Evolutionary conservation across 306 rosid genomes (phyloP), one percentile per base, ranked within the genome.

Genomic region (Dryas alaskensis): DNA sequence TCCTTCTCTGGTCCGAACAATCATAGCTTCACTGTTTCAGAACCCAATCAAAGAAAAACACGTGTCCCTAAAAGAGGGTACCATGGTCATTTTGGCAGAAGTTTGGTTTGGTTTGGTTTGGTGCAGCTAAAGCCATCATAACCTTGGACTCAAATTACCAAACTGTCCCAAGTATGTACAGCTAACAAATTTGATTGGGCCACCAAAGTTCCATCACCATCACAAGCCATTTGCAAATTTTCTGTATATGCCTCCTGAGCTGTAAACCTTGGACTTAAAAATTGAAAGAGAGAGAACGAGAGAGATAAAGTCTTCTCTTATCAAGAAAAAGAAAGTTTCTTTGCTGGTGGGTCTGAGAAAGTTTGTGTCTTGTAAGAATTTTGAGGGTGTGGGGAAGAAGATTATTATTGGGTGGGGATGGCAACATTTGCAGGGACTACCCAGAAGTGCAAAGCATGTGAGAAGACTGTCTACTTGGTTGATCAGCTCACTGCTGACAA

Each of bases 381-480:
- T 67, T 65, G 25, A 46, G 13, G 60, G 53, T 52, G 69, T 40
- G 43, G 39, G 45, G 61, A 67, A 17, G 13, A 62, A 8, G 49
- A 62, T 62, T 40, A 62, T 62, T 16, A 62, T 62, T 16, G 67
- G 27, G 67, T 74, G 74, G 81, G 44, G 60, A 91, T 91, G 98
- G 91, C 97, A 84, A 76, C 88, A 42, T 93, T 90, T 84, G 83
- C 67, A 83, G 97, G 99, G 67, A 89, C 97, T 8, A 89, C 97
- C 77, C 97, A 94, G 86, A 94, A 94, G 74, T 94, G 99, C 79
- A 88, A 82, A 72, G 91, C 81, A n/a, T 94, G 99, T 86, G 95
- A 90, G 31, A 92, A 94, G 86, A 94, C 91, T 27, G 99, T 92
- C 1, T 94, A 94, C 57, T 84, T 86, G 81, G 90, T 94, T 82